Conservation (phyloP, 306 rosid species). For the Prosopis cineraria region DNA sequence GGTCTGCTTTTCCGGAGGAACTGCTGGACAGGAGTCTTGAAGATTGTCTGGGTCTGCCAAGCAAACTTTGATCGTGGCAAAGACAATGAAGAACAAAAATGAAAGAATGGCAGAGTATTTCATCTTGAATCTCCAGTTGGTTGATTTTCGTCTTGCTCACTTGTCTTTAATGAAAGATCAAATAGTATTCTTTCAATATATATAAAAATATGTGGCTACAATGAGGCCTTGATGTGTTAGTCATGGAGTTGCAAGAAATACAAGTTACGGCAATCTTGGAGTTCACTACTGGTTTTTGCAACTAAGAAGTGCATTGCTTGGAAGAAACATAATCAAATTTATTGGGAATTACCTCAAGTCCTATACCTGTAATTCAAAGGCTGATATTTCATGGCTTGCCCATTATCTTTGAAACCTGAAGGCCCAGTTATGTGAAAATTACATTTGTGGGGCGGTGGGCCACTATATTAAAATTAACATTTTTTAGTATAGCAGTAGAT, state of each 20-base stretch:
- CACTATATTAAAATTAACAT: background rate
- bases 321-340: slow-evolving; percentile 45
- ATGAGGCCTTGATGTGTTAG: slow-evolving; percentile 10
- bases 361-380: slow-evolving; percentile 2
- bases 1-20: slow-evolving; percentile 31
- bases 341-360: background rate
- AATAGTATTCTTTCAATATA: background rate
- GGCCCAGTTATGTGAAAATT: background rate
- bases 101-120: slow-evolving; percentile 13
- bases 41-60: slow-evolving; percentile 55
- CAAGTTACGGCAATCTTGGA: slow-evolving; percentile 62
- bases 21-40: slow-evolving; percentile 68
- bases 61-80: slow-evolving; percentile 29
- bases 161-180: background rate
- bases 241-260: slow-evolving; percentile 48
- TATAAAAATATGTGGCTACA: background rate
- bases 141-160: background rate
- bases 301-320: slow-evolving; percentile 59
- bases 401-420: background rate
- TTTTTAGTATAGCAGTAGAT: background rate
- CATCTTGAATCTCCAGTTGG: slow-evolving; percentile 31
- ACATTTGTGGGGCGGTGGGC: background rate
- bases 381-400: background rate
- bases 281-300: slow-evolving; percentile 69
- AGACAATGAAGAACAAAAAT: slow-evolving; percentile 34